Conservation (phyloP, 2,329 filamentous ascomycete species). For the Trichophyton schoenleinii region DNA sequence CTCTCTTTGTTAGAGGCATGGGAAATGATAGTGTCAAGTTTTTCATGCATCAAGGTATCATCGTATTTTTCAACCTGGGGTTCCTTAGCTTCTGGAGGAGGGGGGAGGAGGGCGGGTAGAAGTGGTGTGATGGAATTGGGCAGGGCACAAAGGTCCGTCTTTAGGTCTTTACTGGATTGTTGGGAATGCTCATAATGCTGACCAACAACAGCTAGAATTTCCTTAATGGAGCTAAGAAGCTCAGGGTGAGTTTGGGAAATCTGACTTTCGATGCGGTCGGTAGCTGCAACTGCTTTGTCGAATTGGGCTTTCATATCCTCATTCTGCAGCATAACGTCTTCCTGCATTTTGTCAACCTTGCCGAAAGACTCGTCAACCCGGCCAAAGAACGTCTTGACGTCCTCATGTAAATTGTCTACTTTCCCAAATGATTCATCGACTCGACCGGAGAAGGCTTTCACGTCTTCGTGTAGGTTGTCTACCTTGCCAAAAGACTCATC, state of each 20-base stretch:
- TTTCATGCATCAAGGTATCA: constrained; percentile 43
- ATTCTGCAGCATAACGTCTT: constrained; percentile 60
- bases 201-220: constrained; percentile 69
- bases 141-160: constrained; percentile 41
- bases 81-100: constrained; percentile 40
- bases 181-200: constrained; percentile 85
- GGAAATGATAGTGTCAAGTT: constrained; percentile 40
- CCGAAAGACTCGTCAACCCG: not conserved
- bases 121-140: constrained; percentile 44
- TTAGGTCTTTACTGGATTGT: constrained; percentile 49
- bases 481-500: constrained; percentile 65
- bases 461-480: constrained; percentile 55
- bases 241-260: constrained; percentile 76
- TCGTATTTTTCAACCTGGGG: constrained; percentile 48
- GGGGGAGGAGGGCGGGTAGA: constrained; percentile 39
- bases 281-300: constrained; percentile 56
- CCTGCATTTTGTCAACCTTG: constrained; percentile 39
- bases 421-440: not conserved
- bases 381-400: constrained; percentile 39
- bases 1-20: constrained; percentile 49
- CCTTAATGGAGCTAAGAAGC: constrained; percentile 72
- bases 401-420: constrained; percentile 42
- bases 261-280: constrained; percentile 65
- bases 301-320: constrained; percentile 71
- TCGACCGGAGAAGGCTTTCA: not conserved